phyloP scores from a whole-genome alignment of 768 basidiomycete genomes.

The Solioccasus polychromus region DNA sequence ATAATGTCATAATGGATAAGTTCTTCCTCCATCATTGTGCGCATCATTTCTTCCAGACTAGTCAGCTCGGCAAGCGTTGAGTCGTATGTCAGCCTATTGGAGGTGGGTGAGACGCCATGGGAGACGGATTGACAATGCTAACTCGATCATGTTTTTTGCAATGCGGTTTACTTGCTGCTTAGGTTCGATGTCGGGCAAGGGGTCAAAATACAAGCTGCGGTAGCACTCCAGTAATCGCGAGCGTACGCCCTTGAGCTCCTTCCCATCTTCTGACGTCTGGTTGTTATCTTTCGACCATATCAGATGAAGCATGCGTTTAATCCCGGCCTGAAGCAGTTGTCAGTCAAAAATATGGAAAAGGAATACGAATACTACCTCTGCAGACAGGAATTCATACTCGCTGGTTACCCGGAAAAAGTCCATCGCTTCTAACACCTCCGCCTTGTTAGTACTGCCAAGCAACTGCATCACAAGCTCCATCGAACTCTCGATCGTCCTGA shows the following conservation, averaged over 20 bases:
- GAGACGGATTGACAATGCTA: conserved; percentile 19
- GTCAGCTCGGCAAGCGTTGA: conserved; percentile 94
- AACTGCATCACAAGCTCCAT: conserved; percentile 73
- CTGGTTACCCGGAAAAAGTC: conserved; percentile 85
- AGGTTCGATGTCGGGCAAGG: conserved; percentile 64
- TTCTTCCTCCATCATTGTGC: conserved; percentile 90
- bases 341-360: not conserved
- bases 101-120: not conserved
- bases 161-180: conserved; percentile 91
- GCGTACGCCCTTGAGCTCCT: conserved; percentile 84
- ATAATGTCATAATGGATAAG: conserved; percentile 84
- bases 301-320: conserved; percentile 95
- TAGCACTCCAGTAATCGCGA: conserved; percentile 89
- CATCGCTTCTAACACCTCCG: conserved; percentile 80
- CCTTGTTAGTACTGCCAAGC: conserved; percentile 81
- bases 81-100: conserved; percentile 76
- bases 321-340: conserved; percentile 56
- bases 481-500: conserved; percentile 61
- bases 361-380: conserved; percentile 50
- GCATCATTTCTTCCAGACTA: conserved; percentile 94
- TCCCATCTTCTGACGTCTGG: conserved; percentile 69
- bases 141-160: conserved; percentile 98
- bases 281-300: conserved; percentile 96
- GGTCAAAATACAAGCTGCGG: conserved; percentile 83
- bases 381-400: conserved; percentile 76